Evolutionary conservation across 768 basidiomycete species (phyloP).

Genomic region (Mrakia gelida): DNA sequence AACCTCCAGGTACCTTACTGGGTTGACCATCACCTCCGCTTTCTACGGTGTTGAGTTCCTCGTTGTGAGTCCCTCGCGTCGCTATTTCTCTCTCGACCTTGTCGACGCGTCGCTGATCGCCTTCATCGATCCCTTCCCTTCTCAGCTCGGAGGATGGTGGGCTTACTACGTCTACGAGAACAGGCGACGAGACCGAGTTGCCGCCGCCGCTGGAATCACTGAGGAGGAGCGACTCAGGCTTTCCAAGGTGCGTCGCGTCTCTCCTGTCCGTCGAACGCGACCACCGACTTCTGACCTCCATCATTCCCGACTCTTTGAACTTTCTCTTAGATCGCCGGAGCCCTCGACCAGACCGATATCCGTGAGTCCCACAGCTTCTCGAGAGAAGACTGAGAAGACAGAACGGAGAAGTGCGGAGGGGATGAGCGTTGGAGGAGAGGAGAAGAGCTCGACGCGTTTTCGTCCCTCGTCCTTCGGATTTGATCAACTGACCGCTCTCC

Average conservation of each 20-base stretch:
- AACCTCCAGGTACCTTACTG: not conserved
- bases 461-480: not conserved
- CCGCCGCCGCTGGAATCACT: slow-evolving; percentile 68
- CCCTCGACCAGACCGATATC: not conserved
- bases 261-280: not conserved
- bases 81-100: too few relatives aligned
- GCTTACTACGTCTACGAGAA: not conserved
- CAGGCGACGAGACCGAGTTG: not conserved
- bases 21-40: not conserved
- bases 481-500: not conserved
- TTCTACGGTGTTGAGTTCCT: not conserved
- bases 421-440: too few relatives aligned
- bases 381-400: too few relatives aligned
- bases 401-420: too few relatives aligned
- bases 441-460: not conserved
- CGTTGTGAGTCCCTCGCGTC: not conserved
- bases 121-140: too few relatives aligned
- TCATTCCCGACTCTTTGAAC: not conserved
- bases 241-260: not conserved
- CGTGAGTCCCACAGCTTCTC: too few relatives aligned
- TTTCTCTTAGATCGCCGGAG: not conserved
- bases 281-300: too few relatives aligned
- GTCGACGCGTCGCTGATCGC: too few relatives aligned
- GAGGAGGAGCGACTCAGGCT: slow-evolving; percentile 65
- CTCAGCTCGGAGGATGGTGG: not conserved